These are phyloP conservation scores for Trichodelitschia bisporula DNA, from an alignment of 495 filamentous ascomycete species.

Conservation along the genomic window DNA sequence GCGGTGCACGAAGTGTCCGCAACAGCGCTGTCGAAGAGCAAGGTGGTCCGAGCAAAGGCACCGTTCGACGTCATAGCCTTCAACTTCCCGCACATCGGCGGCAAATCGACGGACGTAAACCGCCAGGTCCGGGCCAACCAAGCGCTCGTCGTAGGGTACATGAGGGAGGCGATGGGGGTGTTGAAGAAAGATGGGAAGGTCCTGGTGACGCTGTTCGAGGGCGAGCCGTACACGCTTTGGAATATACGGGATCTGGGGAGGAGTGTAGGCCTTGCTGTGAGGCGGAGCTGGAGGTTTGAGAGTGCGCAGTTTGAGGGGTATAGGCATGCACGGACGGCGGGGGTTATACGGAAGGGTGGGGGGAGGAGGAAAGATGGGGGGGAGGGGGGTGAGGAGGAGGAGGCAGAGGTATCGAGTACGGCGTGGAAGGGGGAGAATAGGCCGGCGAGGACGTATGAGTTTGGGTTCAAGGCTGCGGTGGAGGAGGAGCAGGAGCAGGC, in stretches of 20 bases:
- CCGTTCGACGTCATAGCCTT: slow-evolving; percentile 60
- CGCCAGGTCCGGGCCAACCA: slow-evolving; percentile 84
- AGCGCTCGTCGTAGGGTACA: slow-evolving; percentile 11
- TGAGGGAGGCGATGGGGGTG: slow-evolving; percentile 1
- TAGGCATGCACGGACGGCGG: slow-evolving; percentile 66
- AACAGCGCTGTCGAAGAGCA: slow-evolving; percentile 2
- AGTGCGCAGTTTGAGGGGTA: slow-evolving; percentile 61
- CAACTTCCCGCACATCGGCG: slow-evolving; percentile 93
- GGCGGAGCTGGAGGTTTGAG: slow-evolving; percentile 54
- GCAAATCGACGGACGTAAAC: slow-evolving; percentile 76
- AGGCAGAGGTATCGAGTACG: slow-evolving; percentile 5
- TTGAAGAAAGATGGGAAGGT: slow-evolving; percentile 29
- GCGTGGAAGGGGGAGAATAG: slow-evolving; percentile 60
- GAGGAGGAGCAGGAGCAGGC: not conserved
- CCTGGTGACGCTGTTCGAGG: slow-evolving; percentile 74
- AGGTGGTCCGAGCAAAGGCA: slow-evolving; percentile 6
- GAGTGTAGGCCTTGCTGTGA: slow-evolving; percentile 50
- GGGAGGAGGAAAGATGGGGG: slow-evolving; percentile 17
- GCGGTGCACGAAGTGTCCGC: slow-evolving; percentile 9
- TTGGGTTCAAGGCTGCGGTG: slow-evolving; percentile 15
- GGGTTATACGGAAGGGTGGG: slow-evolving; percentile 35
- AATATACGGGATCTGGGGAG: slow-evolving; percentile 70
- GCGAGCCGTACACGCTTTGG: slow-evolving; percentile 84
- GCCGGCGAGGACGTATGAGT: slow-evolving; percentile 51
- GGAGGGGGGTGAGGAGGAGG: slow-evolving; percentile 25